Evolutionary conservation across 2,329 filamentous ascomycete species (phyloP).

Genomic region (Dendrostoma leiphaemia): DNA sequence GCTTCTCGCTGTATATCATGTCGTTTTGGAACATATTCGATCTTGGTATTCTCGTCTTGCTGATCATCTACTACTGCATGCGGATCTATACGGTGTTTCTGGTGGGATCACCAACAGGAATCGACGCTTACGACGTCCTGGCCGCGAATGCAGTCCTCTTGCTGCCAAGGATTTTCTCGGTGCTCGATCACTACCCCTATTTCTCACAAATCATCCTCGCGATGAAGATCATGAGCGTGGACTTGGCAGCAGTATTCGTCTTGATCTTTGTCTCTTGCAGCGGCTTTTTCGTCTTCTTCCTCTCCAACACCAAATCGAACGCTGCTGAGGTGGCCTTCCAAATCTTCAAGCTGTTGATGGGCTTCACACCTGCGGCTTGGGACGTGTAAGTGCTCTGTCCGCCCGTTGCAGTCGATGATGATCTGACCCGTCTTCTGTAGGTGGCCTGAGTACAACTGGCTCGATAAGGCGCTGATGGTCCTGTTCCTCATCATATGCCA

Average conservation of each 20-base stretch:
- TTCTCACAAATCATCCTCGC: constrained; percentile 94
- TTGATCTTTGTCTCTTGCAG: constrained; percentile 86
- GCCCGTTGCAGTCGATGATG: neutral
- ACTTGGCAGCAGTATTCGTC: constrained; percentile 80
- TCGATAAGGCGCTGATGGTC: constrained; percentile 74
- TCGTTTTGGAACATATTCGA: constrained; percentile 98
- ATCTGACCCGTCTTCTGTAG: constrained; percentile 28
- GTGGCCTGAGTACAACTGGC: constrained; percentile 71
- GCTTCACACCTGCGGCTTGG: constrained; percentile 94
- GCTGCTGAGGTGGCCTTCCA: constrained; percentile 79
- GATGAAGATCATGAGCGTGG: constrained; percentile 90
- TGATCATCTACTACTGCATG: constrained; percentile 87
- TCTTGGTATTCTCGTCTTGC: constrained; percentile 79
- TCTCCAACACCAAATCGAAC: constrained; percentile 71
- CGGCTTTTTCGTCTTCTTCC: constrained; percentile 92
- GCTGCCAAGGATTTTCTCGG: constrained; percentile 86
- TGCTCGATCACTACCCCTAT: constrained; percentile 92
- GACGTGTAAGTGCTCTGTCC: constrained; percentile 58
- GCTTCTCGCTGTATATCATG: constrained; percentile 94
- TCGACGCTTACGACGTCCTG: constrained; percentile 89
- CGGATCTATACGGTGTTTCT: constrained; percentile 84
- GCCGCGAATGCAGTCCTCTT: constrained; percentile 87
- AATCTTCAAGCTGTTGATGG: constrained; percentile 92
- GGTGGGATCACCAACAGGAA: constrained; percentile 70
- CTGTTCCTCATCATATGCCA: constrained; percentile 92